phyloP scores from a whole-genome alignment of 192 early-diverging fungal species.

The Blastocladiella britannica region DNA sequence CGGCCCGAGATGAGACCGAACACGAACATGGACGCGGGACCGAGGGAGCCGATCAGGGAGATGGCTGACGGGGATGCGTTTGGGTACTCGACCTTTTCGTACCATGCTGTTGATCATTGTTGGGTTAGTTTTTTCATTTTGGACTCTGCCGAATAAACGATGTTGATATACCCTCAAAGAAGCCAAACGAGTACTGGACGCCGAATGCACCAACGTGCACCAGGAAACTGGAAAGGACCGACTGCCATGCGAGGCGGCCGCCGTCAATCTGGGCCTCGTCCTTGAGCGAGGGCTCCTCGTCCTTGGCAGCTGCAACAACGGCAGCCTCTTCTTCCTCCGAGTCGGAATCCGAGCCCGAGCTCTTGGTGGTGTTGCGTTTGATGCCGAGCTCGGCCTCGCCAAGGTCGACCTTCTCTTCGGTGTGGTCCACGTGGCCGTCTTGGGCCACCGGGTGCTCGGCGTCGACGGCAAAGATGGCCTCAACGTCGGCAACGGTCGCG shows the following conservation, averaged over 20 bases:
- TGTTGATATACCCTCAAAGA: too few relatives aligned
- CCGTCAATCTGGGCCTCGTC: conserved; percentile 13
- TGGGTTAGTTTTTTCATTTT: conserved; percentile 8
- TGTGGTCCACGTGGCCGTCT: neutral
- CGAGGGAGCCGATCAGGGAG: conserved; percentile 1
- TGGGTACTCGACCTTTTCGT: conserved; percentile 3
- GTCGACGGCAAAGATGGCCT: too few relatives aligned
- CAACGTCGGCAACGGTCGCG: too few relatives aligned
- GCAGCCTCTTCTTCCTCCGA: neutral
- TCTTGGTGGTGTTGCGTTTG: too few relatives aligned
- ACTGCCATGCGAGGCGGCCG: conserved; percentile 21
- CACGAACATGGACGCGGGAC: neutral
- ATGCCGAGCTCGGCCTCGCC: neutral
- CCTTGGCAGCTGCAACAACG: neutral
- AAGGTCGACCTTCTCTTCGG: neutral
- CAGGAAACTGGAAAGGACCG: conserved; percentile 16
- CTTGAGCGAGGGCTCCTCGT: neutral
- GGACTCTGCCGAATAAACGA: conserved; percentile 7
- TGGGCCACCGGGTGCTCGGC: too few relatives aligned
- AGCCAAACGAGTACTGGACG: conserved; percentile 13
- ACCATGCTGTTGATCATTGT: conserved; percentile 12
- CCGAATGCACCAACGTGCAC: conserved; percentile 20
- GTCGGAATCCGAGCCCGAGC: too few relatives aligned
- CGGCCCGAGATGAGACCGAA: neutral
- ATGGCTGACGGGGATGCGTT: conserved; percentile 1